phyloP scores from a whole-genome alignment of 2,329 filamentous ascomycete species.

The Sporothrix variecibatus region DNA sequence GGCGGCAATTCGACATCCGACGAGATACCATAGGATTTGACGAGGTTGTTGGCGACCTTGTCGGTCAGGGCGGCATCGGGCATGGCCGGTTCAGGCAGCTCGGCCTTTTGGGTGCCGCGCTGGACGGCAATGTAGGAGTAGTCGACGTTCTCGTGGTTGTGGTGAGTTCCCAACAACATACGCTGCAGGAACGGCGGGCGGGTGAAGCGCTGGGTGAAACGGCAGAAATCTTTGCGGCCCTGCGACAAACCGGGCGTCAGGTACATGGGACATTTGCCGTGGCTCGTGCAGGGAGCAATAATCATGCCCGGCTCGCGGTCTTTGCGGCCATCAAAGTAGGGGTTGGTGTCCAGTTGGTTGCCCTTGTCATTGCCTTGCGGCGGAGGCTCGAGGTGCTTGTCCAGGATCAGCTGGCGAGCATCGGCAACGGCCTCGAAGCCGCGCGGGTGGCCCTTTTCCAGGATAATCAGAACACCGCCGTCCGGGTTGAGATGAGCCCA shows the following conservation, averaged over 20 bases:
- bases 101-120: conserved; percentile 54
- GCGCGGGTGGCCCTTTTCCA: conserved; percentile 88
- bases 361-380: conserved; percentile 31
- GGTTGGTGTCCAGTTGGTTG: neutral
- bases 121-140: conserved; percentile 89
- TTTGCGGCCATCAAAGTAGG: conserved; percentile 30
- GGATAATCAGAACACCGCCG: conserved; percentile 80
- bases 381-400: conserved; percentile 70
- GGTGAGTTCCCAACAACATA: conserved; percentile 66
- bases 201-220: conserved; percentile 86
- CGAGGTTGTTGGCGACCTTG: conserved; percentile 28
- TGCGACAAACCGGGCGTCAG: conserved; percentile 64
- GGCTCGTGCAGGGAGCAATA: conserved; percentile 82
- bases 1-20: neutral
- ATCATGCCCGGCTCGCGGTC: conserved; percentile 64
- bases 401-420: conserved; percentile 75
- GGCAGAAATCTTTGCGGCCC: conserved; percentile 87
- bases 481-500: conserved; percentile 84
- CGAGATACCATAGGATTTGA: neutral
- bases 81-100: neutral
- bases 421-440: conserved; percentile 92
- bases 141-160: conserved; percentile 86
- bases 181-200: conserved; percentile 79
- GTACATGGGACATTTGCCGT: conserved; percentile 88
- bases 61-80: conserved; percentile 39